Percentiles rank a stretch among this genome's conserved stretches.
phyloP scores from a whole-genome alignment of 768 basidiomycete genomes.

The Pisolithus orientalis region DNA sequence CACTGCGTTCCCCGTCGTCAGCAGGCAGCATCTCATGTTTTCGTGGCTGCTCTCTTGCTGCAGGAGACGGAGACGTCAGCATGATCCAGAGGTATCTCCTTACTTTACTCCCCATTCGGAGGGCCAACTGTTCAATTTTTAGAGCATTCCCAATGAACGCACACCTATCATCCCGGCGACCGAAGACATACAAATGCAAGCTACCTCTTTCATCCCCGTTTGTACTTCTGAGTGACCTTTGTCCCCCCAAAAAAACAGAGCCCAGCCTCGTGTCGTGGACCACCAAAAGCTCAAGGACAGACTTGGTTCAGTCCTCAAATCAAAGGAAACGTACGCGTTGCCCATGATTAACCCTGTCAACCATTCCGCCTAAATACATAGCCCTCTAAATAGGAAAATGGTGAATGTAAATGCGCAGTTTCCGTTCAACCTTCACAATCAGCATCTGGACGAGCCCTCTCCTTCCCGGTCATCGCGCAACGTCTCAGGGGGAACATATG shows the following conservation, averaged over 20 bases:
- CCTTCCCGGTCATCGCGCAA: slow-evolving; percentile 26
- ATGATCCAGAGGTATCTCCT: slow-evolving; percentile 12
- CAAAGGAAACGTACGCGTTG: slow-evolving; percentile 50
- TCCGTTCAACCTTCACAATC: slow-evolving; percentile 56
- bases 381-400: slow-evolving; percentile 48
- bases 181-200: slow-evolving; percentile 22
- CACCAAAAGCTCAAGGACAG: slow-evolving; percentile 46
- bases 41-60: slow-evolving; percentile 24
- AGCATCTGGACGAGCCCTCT: slow-evolving; percentile 20
- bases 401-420: slow-evolving; percentile 57
- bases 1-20: not conserved
- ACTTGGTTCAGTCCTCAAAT: slow-evolving; percentile 49
- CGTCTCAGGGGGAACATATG: slow-evolving; percentile 26
- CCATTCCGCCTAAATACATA: not conserved
- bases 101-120: not conserved
- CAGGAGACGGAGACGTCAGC: slow-evolving; percentile 16
- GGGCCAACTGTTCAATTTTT: not conserved
- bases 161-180: slow-evolving; percentile 24
- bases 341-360: not conserved
- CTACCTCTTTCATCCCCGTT: not conserved
- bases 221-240: slow-evolving; percentile 1
- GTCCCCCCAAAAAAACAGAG: slow-evolving; percentile 4
- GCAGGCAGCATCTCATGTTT: slow-evolving; percentile 16
- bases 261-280: slow-evolving; percentile 34
- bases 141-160: slow-evolving; percentile 16